phyloP scores from a whole-genome alignment of 192 early-diverging fungal genomes.

The Thamnidium elegans region DNA sequence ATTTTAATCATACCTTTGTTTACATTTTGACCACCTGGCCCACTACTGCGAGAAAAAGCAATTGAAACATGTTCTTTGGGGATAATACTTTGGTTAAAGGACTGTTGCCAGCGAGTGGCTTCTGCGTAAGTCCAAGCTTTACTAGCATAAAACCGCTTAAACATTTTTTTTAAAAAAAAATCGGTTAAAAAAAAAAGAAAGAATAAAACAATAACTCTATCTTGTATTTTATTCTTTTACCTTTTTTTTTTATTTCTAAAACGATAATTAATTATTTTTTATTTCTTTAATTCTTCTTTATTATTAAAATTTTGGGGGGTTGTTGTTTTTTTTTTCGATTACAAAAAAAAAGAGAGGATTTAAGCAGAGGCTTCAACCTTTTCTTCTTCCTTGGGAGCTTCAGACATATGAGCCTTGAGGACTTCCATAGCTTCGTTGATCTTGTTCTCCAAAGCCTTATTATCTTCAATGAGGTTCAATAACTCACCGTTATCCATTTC shows the following conservation, averaged over 20 bases:
- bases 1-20: constrained; percentile 67
- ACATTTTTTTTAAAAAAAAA: background rate
- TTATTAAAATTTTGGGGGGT: too few species aligned
- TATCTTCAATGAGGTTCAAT: constrained; percentile 82
- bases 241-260: too few species aligned
- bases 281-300: too few species aligned
- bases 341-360: too few species aligned
- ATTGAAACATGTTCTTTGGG: constrained; percentile 57
- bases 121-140: constrained; percentile 19
- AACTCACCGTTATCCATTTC: constrained; percentile 98
- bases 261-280: too few species aligned
- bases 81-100: constrained; percentile 54
- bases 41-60: constrained; percentile 70
- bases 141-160: constrained; percentile 8
- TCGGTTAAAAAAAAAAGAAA: background rate
- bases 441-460: constrained; percentile 75
- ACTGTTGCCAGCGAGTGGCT: constrained; percentile 47
- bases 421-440: constrained; percentile 84
- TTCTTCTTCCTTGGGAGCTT: constrained; percentile 3
- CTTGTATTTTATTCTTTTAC: too few species aligned
- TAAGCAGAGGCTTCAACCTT: too few species aligned
- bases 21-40: constrained; percentile 91
- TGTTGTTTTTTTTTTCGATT: too few species aligned
- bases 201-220: background rate
- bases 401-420: constrained; percentile 60